phyloP scores from a whole-genome alignment of 176 grass and related monocot genomes.

The Triticum urartu region DNA sequence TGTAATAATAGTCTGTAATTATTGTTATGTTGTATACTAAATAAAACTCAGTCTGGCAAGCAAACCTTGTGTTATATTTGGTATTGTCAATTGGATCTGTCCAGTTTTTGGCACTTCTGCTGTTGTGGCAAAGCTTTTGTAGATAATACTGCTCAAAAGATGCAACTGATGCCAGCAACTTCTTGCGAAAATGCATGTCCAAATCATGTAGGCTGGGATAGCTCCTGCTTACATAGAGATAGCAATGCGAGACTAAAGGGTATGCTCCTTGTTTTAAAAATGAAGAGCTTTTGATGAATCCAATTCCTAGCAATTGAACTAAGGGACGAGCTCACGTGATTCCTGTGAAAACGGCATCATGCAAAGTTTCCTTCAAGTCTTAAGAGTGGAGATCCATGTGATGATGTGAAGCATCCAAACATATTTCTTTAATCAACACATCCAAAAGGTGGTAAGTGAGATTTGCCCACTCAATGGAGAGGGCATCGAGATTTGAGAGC shows the following conservation, averaged over 20 bases:
- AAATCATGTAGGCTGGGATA: background rate
- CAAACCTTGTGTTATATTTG: background rate
- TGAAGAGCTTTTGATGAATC: background rate
- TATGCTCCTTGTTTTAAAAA: background rate
- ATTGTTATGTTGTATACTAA: background rate
- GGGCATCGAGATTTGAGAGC: background rate
- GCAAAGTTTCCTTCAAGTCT: background rate
- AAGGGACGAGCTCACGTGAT: background rate
- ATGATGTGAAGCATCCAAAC: background rate
- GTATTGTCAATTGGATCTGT: background rate
- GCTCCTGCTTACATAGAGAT: background rate
- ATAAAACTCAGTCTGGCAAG: background rate
- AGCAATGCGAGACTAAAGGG: background rate
- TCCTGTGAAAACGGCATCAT: background rate
- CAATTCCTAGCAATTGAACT: background rate
- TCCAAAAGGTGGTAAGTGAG: background rate
- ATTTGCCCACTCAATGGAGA: background rate
- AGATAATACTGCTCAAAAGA: background rate
- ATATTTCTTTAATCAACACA: background rate
- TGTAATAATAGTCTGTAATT: background rate
- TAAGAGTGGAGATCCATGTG: background rate
- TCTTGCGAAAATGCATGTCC: background rate
- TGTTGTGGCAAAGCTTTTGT: background rate
- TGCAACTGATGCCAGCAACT: background rate
- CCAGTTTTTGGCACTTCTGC: background rate